phyloP scores from a whole-genome alignment of 495 filamentous ascomycete species.

The Aspergillus campestris region DNA sequence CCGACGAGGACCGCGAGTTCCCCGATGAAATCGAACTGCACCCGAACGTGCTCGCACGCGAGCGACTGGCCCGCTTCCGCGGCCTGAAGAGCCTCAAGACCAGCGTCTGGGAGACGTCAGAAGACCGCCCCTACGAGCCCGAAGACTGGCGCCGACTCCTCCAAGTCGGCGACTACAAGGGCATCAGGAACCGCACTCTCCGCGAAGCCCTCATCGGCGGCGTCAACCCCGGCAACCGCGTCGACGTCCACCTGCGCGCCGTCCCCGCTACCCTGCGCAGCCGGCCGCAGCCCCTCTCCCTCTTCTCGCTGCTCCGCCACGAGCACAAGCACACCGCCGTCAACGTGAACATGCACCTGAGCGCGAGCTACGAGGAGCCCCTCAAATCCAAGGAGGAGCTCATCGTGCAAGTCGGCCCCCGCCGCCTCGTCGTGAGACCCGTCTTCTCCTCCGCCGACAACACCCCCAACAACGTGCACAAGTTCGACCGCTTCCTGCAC shows the following conservation, averaged over 20 bases:
- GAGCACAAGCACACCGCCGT: conserved; percentile 87
- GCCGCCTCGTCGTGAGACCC: conserved; percentile 79
- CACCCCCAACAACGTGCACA: conserved; percentile 91
- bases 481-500: conserved; percentile 88
- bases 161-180: conserved; percentile 74
- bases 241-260: conserved; percentile 68
- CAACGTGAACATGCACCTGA: conserved; percentile 78
- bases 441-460: conserved; percentile 77
- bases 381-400: conserved; percentile 86
- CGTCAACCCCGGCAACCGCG: conserved; percentile 71
- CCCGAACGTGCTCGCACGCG: conserved; percentile 76
- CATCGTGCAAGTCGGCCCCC: conserved; percentile 79
- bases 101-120: conserved; percentile 77
- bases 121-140: conserved; percentile 77
- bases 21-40: conserved; percentile 95
- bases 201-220: conserved; percentile 80
- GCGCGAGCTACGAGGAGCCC: conserved; percentile 57
- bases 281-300: conserved; percentile 50
- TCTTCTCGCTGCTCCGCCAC: conserved; percentile 83
- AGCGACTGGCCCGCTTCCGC: conserved; percentile 76
- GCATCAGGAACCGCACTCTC: conserved; percentile 61
- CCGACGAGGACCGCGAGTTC: conserved; percentile 85
- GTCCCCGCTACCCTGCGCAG: conserved; percentile 54
- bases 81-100: conserved; percentile 84
- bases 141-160: conserved; percentile 83